A percentile compares a stretch with the other conserved stretches of the same genome.
Evolutionary conservation across 768 basidiomycete species (phyloP).

Genomic region (Pisolithus orientalis): DNA sequence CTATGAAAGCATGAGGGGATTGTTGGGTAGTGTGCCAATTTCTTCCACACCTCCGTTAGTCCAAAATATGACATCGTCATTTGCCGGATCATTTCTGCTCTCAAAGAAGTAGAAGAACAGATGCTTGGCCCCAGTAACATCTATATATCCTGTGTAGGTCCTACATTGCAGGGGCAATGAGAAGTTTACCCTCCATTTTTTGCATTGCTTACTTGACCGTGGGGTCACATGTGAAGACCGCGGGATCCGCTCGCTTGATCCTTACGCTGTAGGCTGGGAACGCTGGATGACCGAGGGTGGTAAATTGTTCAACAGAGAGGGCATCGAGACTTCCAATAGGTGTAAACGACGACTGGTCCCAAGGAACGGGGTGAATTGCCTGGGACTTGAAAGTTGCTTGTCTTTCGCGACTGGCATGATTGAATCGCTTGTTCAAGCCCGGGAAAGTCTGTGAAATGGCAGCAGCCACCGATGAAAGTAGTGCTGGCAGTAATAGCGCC

Average conservation of each 20-base stretch:
- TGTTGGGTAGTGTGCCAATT: slow-evolving; percentile 1
- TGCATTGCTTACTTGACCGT: slow-evolving; percentile 29
- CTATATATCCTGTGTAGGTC: slow-evolving; percentile 63
- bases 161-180: slow-evolving; percentile 21
- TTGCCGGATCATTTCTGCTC: slow-evolving; percentile 50
- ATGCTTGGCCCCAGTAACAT: slow-evolving; percentile 53
- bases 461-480: slow-evolving; percentile 14
- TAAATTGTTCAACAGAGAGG: slow-evolving; percentile 29
- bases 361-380: background rate
- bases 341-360: slow-evolving; percentile 14
- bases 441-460: slow-evolving; percentile 18
- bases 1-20: slow-evolving; percentile 4
- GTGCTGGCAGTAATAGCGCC: slow-evolving; percentile 1
- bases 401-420: background rate
- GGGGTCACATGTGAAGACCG: slow-evolving; percentile 31
- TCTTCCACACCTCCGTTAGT: slow-evolving; percentile 48
- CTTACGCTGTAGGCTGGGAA: slow-evolving; percentile 40
- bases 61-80: slow-evolving; percentile 56
- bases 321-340: slow-evolving; percentile 26
- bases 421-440: slow-evolving; percentile 1
- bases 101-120: slow-evolving; percentile 76
- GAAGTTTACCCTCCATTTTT: background rate
- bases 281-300: slow-evolving; percentile 34
- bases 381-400: background rate
- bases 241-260: slow-evolving; percentile 27